A percentile compares a stretch with the other conserved stretches of the same genome.
phyloP scores from a whole-genome alignment of 1,284 basidiomycete genomes.

The Bondarzewia mesenterica region DNA sequence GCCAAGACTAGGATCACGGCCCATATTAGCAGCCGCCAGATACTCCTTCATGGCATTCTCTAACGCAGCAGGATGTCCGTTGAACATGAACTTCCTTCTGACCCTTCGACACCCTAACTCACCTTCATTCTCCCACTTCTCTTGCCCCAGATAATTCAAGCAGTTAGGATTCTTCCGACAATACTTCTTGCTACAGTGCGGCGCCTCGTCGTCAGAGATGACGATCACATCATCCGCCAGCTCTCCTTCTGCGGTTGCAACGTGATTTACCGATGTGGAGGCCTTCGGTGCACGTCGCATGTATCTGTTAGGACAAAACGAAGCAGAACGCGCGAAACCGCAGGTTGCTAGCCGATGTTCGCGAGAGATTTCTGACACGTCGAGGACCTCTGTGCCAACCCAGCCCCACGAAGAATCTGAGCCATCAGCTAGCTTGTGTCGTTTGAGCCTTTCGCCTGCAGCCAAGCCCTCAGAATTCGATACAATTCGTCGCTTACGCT shows the following conservation, averaged over 20 bases:
- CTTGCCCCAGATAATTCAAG: slow-evolving; percentile 78
- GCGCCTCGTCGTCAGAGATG: slow-evolving; percentile 53
- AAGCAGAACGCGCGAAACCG: slow-evolving; percentile 45
- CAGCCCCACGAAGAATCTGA: slow-evolving; percentile 60
- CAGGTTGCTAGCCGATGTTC: slow-evolving; percentile 62
- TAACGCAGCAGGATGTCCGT: slow-evolving; percentile 16
- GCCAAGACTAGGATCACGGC: slow-evolving; percentile 41
- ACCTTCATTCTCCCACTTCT: slow-evolving; percentile 67
- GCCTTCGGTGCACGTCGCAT: slow-evolving; percentile 16
- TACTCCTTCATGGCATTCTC: slow-evolving; percentile 46
- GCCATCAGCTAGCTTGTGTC: slow-evolving; percentile 37
- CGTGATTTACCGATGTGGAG: slow-evolving; percentile 2
- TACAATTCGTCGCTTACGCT: slow-evolving; percentile 51
- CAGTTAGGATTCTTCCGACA: slow-evolving; percentile 78
- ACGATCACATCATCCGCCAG: slow-evolving; percentile 56
- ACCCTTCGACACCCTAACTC: slow-evolving; percentile 10
- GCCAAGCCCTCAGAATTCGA: slow-evolving; percentile 37
- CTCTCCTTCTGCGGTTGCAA: slow-evolving; percentile 26
- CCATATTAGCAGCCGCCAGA: slow-evolving; percentile 43
- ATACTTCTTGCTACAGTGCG: slow-evolving; percentile 47
- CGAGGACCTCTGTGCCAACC: slow-evolving; percentile 59
- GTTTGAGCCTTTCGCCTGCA: slow-evolving; percentile 54
- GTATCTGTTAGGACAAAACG: slow-evolving; percentile 51
- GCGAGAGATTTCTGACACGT: slow-evolving; percentile 48
- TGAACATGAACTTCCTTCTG: neutral